Percentiles rank a stretch among this genome's conserved stretches.
Conservation (phyloP, 202 grass and related monocot genomes). For the Zizania palustris region DNA sequence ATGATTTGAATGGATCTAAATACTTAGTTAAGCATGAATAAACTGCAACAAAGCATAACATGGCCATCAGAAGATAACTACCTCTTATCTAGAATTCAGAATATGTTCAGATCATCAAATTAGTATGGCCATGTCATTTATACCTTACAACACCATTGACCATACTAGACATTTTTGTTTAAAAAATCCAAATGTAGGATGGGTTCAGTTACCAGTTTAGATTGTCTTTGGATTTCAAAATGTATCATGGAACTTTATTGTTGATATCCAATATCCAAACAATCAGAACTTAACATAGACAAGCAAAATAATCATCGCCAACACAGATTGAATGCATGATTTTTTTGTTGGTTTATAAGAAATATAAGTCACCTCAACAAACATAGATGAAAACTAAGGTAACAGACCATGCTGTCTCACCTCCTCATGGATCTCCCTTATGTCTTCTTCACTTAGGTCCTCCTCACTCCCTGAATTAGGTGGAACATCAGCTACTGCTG, state of each 20-base stretch:
- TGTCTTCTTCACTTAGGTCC: constrained; percentile 70
- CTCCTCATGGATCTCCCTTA: constrained; percentile 66
- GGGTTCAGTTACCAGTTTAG: not conserved
- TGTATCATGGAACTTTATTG: not conserved
- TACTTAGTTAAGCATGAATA: not conserved
- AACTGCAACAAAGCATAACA: too few species aligned
- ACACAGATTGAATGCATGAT: not conserved
- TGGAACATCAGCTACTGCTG: constrained; percentile 63
- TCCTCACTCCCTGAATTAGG: constrained; percentile 78
- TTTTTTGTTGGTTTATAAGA: not conserved
- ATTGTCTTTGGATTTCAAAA: not conserved
- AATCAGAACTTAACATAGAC: not conserved
- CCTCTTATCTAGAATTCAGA: not conserved
- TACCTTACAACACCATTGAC: not conserved
- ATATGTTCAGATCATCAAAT: not conserved
- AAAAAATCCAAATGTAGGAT: not conserved
- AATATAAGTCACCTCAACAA: constrained; percentile 6
- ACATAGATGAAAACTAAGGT: not conserved
- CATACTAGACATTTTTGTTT: not conserved
- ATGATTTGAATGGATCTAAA: not conserved
- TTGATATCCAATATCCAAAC: constrained; percentile 15
- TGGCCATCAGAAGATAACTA: too few species aligned
- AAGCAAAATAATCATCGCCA: constrained; percentile 11
- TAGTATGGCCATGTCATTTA: not conserved
- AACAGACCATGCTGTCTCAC: constrained; percentile 41